Evolutionary conservation across 768 basidiomycete species (phyloP), one percentile per base, ranked within the genome.

Genomic region (Cystobasidium ongulense): DNA sequence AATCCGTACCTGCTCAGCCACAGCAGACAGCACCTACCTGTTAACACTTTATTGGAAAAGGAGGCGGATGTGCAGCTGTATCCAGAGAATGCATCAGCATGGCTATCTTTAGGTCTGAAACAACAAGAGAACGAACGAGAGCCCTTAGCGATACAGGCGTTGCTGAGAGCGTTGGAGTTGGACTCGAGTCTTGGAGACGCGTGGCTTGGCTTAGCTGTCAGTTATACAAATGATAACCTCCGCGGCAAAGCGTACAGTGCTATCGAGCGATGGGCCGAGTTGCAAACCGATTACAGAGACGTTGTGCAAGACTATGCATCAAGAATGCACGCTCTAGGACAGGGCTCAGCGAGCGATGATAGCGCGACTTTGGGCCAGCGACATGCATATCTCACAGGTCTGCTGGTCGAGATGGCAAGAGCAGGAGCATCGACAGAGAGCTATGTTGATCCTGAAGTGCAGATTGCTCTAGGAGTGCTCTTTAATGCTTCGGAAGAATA

Each of bases 41-140:
- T 33, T 38, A 73, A 75, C 82, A 97, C 92, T 89, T 67, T 97
- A 10, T 83, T 97, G 35, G 89, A 92, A 80, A 84, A 92, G 15
- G 95, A 99, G 82, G 95, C 95, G 7, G 85, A 85, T 29, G 92
- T 95, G 17, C 91, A 95, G 79, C 86, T 85, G 46, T 86, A 92
- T 77, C 87, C 88, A 75, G 82, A 80, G 10, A 86, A 90, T 77
- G 87, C 90, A 2, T 76, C 82, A 39, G 89, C 88, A 10, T 99
- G 96, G 96, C 94, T 86, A 79, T 86, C 89, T 76, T 88, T 98
- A 63, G 96, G 96, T 29, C 88, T 99, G 62, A 93, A 91, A 81
- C 96, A 98, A 79, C 96, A 99, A 81, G 94, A 96, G 82, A 96
- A 94, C 80, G 96, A 99, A 81, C 88, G 94, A 18, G 96, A 99